Conservation (phyloP, 2,329 filamentous ascomycete genomes). For the Epicoccum nigrum region DNA sequence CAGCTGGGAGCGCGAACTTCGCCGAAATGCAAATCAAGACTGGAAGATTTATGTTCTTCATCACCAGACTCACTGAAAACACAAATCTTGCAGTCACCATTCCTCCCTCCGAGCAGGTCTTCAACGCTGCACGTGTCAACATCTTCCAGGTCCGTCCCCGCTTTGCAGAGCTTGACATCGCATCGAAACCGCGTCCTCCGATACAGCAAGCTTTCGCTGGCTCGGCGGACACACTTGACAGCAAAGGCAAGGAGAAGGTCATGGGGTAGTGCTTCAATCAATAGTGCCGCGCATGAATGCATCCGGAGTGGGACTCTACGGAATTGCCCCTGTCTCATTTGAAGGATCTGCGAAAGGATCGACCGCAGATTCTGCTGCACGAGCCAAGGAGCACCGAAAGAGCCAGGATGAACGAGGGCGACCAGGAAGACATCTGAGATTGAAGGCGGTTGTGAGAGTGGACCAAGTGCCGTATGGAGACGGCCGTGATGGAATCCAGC, state of each 20-base stretch:
- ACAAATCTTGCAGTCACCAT: constrained; percentile 94
- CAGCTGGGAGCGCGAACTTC: constrained; percentile 82
- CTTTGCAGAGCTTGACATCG: constrained; percentile 69
- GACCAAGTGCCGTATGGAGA: too few species aligned
- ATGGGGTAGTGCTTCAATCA: constrained; percentile 3
- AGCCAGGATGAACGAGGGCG: neutral
- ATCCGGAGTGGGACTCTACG: too few species aligned
- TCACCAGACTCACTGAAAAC: constrained; percentile 95
- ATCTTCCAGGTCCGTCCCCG: constrained; percentile 84
- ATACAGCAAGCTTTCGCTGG: constrained; percentile 47
- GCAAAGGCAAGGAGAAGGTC: constrained; percentile 29
- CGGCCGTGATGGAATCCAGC: too few species aligned
- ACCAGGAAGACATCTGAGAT: too few species aligned
- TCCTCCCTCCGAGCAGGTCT: constrained; percentile 87
- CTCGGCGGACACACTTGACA: constrained; percentile 36
- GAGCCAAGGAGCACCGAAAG: too few species aligned
- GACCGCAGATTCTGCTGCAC: too few species aligned
- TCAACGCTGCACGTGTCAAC: constrained; percentile 89
- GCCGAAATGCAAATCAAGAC: constrained; percentile 82
- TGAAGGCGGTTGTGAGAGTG: too few species aligned
- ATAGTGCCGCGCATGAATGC: too few species aligned
- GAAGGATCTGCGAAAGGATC: neutral
- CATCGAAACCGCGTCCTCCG: constrained; percentile 43
- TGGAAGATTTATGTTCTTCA: constrained; percentile 86
- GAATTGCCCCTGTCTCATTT: neutral